These are phyloP conservation scores for Aspergillus brasiliensis DNA, from an alignment of 2,329 filamentous ascomycete genomes.

Conservation along the genomic window DNA sequence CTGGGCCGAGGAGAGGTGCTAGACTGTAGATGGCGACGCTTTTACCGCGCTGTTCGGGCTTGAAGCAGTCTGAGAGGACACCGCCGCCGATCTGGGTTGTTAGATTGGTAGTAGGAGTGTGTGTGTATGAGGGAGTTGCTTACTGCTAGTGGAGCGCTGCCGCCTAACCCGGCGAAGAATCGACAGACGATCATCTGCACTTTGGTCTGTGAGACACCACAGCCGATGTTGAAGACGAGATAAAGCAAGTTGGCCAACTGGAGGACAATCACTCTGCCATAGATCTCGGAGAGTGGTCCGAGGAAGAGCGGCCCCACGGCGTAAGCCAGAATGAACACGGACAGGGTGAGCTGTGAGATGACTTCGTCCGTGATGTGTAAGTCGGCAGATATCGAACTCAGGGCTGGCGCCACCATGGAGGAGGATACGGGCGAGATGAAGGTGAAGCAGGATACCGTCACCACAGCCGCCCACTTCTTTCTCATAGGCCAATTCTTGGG, in stretches of 20 bases:
- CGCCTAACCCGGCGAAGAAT: conserved; percentile 61
- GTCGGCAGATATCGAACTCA: conserved; percentile 56
- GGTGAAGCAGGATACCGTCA: conserved; percentile 60
- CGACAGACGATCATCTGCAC: conserved; percentile 60
- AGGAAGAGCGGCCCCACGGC: conserved; percentile 56
- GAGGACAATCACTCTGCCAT: conserved; percentile 57
- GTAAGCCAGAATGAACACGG: conserved; percentile 59
- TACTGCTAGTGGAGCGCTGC: conserved; percentile 58
- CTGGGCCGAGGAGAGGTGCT: conserved; percentile 66
- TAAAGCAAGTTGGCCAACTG: conserved; percentile 59
- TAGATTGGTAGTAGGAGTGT: neutral
- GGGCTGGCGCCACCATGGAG: conserved; percentile 59
- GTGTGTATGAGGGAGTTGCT: conserved; percentile 18
- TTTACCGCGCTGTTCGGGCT: conserved; percentile 62
- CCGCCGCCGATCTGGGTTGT: conserved; percentile 48
- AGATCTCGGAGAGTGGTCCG: conserved; percentile 59
- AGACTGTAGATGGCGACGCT: conserved; percentile 66
- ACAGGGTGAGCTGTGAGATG: conserved; percentile 53
- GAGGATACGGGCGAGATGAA: conserved; percentile 66
- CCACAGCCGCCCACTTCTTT: conserved; percentile 60
- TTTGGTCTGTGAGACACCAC: conserved; percentile 57
- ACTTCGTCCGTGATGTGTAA: conserved; percentile 54
- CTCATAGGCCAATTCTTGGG: conserved; percentile 57
- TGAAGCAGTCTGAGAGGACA: conserved; percentile 60
- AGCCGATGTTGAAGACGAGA: conserved; percentile 62